phyloP scores from a whole-genome alignment of 2,329 filamentous ascomycete species.

The Microcera coccophila region DNA sequence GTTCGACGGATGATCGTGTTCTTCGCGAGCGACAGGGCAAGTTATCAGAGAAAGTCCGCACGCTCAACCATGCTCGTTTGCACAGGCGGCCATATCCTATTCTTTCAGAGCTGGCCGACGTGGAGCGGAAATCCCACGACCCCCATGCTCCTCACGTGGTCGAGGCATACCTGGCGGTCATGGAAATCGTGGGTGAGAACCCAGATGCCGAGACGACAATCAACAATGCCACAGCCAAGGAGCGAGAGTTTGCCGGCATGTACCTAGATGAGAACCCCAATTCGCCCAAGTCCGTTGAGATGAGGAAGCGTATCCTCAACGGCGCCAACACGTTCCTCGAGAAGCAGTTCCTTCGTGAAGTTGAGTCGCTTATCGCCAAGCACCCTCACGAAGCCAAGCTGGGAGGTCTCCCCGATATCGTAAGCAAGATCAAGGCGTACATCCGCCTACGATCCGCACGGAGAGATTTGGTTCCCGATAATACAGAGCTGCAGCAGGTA shows the following conservation, averaged over 20 bases:
- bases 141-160: conserved; percentile 70
- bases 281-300: conserved; percentile 58
- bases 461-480: conserved; percentile 81
- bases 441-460: conserved; percentile 75
- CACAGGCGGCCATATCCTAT: conserved; percentile 67
- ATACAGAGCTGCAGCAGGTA: conserved; percentile 73
- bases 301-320: conserved; percentile 74
- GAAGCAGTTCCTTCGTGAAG: conserved; percentile 70
- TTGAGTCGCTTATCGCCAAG: conserved; percentile 74
- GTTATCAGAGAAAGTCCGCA: conserved; percentile 74
- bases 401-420: conserved; percentile 80
- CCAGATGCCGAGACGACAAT: conserved; percentile 54
- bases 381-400: conserved; percentile 85
- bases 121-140: conserved; percentile 67
- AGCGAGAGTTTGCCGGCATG: conserved; percentile 70
- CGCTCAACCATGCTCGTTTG: conserved; percentile 70
- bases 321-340: conserved; percentile 80
- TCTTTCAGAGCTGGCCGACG: conserved; percentile 68
- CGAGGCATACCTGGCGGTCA: conserved; percentile 78
- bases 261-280: conserved; percentile 73
- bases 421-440: conserved; percentile 90
- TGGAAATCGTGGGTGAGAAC: conserved; percentile 73
- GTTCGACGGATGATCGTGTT: conserved; percentile 65
- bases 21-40: conserved; percentile 79
- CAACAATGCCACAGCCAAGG: conserved; percentile 62